Percentiles rank a stretch among this genome's conserved stretches.
These are phyloP conservation scores for Wickerhamomyces rabaulensis DNA, from an alignment of 805 yeast genomes.

Conservation along the genomic window DNA sequence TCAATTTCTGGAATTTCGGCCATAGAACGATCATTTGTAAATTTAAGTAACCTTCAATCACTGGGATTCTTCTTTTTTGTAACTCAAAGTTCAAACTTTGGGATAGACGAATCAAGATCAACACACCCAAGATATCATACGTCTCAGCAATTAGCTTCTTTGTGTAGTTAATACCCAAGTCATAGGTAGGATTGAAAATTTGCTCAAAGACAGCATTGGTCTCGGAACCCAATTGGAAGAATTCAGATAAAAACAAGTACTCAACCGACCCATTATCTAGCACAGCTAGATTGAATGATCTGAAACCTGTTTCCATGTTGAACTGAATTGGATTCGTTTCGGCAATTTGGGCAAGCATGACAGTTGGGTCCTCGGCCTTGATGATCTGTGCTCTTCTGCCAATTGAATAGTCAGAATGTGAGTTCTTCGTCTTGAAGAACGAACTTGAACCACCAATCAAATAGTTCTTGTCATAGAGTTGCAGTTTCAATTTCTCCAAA, in stretches of 20 bases:
- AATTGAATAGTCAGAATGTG: slow-evolving; percentile 26
- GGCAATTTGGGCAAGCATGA: slow-evolving; percentile 79
- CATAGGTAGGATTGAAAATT: slow-evolving; percentile 50
- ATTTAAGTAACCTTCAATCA: slow-evolving; percentile 64
- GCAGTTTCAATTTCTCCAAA: slow-evolving; percentile 55
- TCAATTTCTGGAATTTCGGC: slow-evolving; percentile 77
- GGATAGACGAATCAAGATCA: slow-evolving; percentile 67
- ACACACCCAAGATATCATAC: slow-evolving; percentile 73
- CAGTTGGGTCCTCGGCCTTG: slow-evolving; percentile 50
- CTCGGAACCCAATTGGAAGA: slow-evolving; percentile 47
- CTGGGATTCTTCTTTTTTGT: slow-evolving; percentile 67
- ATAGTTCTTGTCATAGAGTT: slow-evolving; percentile 48
- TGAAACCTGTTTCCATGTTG: slow-evolving; percentile 69
- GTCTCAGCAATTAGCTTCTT: slow-evolving; percentile 33
- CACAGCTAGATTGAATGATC: slow-evolving; percentile 67
- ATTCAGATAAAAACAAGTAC: slow-evolving; percentile 64
- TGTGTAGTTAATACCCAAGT: slow-evolving; percentile 44
- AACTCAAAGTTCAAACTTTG: slow-evolving; percentile 61
- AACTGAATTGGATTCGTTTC: slow-evolving; percentile 63
- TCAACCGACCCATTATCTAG: slow-evolving; percentile 76
- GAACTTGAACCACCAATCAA: slow-evolving; percentile 42
- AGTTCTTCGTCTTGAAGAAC: slow-evolving; percentile 10
- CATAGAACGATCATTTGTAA: slow-evolving; percentile 64
- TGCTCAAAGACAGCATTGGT: slow-evolving; percentile 40
- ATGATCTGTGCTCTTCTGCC: slow-evolving; percentile 54